phyloP scores from a whole-genome alignment of 1,284 basidiomycete species.

The Pascua sp. region DNA sequence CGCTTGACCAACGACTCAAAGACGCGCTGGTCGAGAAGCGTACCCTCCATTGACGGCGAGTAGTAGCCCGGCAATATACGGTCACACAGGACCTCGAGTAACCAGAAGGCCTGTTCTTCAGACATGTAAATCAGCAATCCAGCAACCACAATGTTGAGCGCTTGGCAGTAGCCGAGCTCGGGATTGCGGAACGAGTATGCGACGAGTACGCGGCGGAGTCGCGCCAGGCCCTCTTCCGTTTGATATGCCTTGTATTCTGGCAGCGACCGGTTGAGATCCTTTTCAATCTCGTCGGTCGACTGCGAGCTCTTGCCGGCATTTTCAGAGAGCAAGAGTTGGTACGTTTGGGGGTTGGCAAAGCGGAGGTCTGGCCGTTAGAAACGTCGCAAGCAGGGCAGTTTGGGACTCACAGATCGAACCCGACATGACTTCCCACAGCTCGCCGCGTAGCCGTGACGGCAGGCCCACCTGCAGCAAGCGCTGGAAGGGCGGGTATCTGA shows the following conservation, averaged over 20 bases:
- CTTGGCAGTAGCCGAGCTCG: conserved; percentile 72
- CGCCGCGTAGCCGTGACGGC: conserved; percentile 89
- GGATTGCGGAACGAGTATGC: conserved; percentile 98
- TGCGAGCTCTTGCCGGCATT: conserved; percentile 77
- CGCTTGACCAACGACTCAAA: conserved; percentile 94
- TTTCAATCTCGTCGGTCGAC: conserved; percentile 98
- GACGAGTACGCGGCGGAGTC: conserved; percentile 84
- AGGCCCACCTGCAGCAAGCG: conserved; percentile 95
- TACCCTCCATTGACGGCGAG: conserved; percentile 98
- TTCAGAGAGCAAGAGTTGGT: conserved; percentile 72
- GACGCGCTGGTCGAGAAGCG: conserved; percentile 92
- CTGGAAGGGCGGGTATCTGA: conserved; percentile 95
- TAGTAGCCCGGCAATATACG: conserved; percentile 96
- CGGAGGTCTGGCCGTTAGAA: conserved; percentile 59
- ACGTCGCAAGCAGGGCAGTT: too few species aligned
- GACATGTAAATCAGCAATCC: conserved; percentile 80
- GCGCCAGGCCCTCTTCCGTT: conserved; percentile 74
- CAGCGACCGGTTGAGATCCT: conserved; percentile 90
- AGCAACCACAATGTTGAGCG: conserved; percentile 77
- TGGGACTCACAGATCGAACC: conserved; percentile 66
- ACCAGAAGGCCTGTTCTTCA: conserved; percentile 98
- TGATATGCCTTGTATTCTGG: conserved; percentile 96
- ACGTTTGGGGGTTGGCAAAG: conserved; percentile 80
- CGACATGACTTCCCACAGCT: conserved; percentile 97
- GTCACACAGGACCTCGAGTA: conserved; percentile 92